Evolutionary conservation across 2,329 filamentous ascomycete species (phyloP), one percentile per base, ranked within the genome.

Genomic region (Fusarium illudens): DNA sequence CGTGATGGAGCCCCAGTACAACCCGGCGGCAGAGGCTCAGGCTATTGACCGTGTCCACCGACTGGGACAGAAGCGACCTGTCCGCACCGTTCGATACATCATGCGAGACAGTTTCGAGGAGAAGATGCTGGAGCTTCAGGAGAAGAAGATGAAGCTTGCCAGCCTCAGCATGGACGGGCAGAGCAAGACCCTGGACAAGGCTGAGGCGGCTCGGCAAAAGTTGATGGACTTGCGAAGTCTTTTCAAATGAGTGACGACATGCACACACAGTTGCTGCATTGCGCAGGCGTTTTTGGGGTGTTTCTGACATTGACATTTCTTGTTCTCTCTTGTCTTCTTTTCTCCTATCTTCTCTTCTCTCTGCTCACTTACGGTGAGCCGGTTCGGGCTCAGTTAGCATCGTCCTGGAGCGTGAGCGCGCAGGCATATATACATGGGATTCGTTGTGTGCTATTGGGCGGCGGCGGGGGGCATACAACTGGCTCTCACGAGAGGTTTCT

Each of bases 1-100:
- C 77, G 92, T 98, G 73, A 98, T 99, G 95, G 96, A 99, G 77
- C 96, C 96, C 6, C 94, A 97, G 76, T 99, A 95, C 82, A 99
- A 99, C 75, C 96, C 96, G 0, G 94, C 94, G 0, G 93, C 94
- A 0, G 95, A 99, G 78, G 92, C 94, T 6, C 96, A 99, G 80
- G 96, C 96, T 2, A 87, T 98, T 8, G 96, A 98, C 77, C 92
- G 96, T 29, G 93, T 99, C 6, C 94, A 97, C 77, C 90, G 94
- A 17, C 83, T 97, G 2, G 94, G 96, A 0, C 96, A 99, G 82
- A 96, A 88, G 72, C 86, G 96, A n/a, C 87, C 90, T 12, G 96
- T 99, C 0, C 87, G 87, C n/a, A 96, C 94, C 2, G 89, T 92
- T 34, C 89, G 94, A 34, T 98, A 93, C 78, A 91, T 98, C 73